phyloP scores from a whole-genome alignment of 2,329 filamentous ascomycete species.

The Pseudocercospora crystallina region DNA sequence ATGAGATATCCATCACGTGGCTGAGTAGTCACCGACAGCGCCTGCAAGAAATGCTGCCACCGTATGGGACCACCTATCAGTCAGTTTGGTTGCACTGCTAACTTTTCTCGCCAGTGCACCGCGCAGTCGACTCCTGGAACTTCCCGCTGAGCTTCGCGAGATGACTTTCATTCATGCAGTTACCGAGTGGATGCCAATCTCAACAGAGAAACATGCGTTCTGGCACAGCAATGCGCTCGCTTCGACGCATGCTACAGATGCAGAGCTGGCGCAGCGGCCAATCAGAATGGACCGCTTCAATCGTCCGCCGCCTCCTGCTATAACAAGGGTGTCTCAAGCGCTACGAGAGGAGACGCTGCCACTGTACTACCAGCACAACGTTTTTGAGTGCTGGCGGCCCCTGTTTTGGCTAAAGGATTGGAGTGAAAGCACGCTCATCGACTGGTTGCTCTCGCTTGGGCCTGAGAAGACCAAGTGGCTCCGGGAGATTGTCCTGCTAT shows the following conservation, averaged over 20 bases:
- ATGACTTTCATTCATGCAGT: slow-evolving; percentile 23
- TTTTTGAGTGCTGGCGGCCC: slow-evolving; percentile 30
- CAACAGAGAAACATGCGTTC: background rate
- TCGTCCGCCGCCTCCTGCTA: slow-evolving; percentile 17
- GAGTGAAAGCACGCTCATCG: slow-evolving; percentile 24
- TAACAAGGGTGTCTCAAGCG: slow-evolving; percentile 24
- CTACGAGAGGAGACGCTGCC: slow-evolving; percentile 24
- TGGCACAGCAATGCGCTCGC: background rate
- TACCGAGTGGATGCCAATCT: slow-evolving; percentile 18
- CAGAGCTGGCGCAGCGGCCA: slow-evolving; percentile 14
- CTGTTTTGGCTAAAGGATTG: slow-evolving; percentile 26
- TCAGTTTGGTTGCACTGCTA: too few species aligned
- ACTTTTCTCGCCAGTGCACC: background rate
- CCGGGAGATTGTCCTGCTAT: slow-evolving; percentile 24
- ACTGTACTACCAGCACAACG: slow-evolving; percentile 27
- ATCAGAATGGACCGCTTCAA: slow-evolving; percentile 25
- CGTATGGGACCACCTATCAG: too few species aligned
- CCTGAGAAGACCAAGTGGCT: slow-evolving; percentile 24
- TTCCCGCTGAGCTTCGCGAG: slow-evolving; percentile 26
- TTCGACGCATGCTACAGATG: background rate
- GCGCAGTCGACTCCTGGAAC: slow-evolving; percentile 20
- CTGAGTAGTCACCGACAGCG: background rate
- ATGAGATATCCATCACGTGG: background rate
- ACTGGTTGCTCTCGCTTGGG: slow-evolving; percentile 25
- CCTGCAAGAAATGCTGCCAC: background rate